These are phyloP conservation scores for Aspergillus fumigatiaffinis DNA, from an alignment of 2,329 filamentous ascomycete species.

Conservation along the genomic window DNA sequence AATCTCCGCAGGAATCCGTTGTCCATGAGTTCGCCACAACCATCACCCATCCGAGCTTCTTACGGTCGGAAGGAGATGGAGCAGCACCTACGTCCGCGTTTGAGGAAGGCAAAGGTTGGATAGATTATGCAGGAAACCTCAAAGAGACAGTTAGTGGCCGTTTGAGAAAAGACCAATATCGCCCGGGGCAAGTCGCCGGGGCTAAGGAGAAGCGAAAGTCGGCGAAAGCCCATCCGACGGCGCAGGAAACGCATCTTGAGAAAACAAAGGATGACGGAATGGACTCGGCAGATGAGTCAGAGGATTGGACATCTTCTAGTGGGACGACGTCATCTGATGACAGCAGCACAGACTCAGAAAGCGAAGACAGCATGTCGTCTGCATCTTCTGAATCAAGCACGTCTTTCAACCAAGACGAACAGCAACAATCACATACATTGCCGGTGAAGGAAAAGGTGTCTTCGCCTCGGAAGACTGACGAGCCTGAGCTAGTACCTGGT, in stretches of 20 bases:
- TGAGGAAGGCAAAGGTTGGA: conserved; percentile 83
- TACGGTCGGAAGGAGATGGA: conserved; percentile 55
- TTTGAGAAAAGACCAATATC: conserved; percentile 25
- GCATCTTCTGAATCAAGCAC: conserved; percentile 24
- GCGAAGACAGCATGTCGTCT: conserved; percentile 21
- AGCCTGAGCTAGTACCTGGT: conserved; percentile 1
- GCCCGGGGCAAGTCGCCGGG: conserved; percentile 28
- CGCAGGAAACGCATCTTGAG: conserved; percentile 5
- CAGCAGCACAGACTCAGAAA: conserved; percentile 22
- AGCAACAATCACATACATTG: conserved; percentile 3
- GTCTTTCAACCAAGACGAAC: conserved; percentile 21
- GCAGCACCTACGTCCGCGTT: conserved; percentile 59
- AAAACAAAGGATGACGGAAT: conserved; percentile 10
- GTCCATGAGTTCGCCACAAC: conserved; percentile 90
- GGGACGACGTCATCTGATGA: conserved; percentile 28
- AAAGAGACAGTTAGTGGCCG: conserved; percentile 45
- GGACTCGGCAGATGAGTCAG: conserved; percentile 20
- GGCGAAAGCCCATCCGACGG: conserved; percentile 8
- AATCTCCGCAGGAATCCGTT: conserved; percentile 59
- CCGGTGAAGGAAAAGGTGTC: conserved; percentile 4
- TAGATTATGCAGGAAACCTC: conserved; percentile 72
- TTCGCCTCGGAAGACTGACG: not conserved
- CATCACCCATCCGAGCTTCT: conserved; percentile 74
- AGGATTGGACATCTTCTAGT: conserved; percentile 37
- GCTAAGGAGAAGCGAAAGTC: conserved; percentile 26